Conservation (phyloP, 352 stramenopile genomes). For the Globisporangium perplexum region DNA sequence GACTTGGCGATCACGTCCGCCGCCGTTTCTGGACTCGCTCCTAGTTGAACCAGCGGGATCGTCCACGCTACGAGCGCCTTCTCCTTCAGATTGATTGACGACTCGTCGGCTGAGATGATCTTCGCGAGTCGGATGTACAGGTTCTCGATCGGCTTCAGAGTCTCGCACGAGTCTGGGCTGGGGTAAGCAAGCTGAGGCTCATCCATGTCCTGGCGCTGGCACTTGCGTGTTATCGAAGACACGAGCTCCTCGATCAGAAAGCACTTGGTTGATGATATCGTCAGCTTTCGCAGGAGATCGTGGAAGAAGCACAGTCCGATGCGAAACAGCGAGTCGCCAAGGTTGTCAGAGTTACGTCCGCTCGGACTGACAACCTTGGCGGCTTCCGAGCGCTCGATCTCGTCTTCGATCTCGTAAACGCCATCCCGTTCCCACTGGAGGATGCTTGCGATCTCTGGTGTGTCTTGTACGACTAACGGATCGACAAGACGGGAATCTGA, state of each 20-base stretch:
- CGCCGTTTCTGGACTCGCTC: conserved; percentile 1
- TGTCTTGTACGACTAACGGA: background rate
- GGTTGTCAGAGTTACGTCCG: conserved; percentile 1
- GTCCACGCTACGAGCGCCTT: conserved; percentile 39
- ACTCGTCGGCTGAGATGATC: conserved; percentile 31
- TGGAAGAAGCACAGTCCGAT: conserved; percentile 40
- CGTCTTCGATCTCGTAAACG: conserved; percentile 53
- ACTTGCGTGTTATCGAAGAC: background rate
- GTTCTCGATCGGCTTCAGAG: conserved; percentile 36
- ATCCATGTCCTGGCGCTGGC: background rate
- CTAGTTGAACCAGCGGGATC: conserved; percentile 7
- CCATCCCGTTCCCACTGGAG: conserved; percentile 34
- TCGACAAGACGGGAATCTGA: background rate
- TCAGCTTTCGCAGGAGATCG: conserved; percentile 48
- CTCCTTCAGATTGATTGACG: conserved; percentile 32
- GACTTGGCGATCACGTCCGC: conserved; percentile 13
- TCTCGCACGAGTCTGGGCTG: background rate
- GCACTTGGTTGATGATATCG: conserved; percentile 32
- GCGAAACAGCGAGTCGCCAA: conserved; percentile 17
- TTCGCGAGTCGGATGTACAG: conserved; percentile 42
- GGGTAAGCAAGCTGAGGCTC: background rate
- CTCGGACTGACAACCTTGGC: background rate
- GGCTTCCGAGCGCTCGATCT: conserved; percentile 18
- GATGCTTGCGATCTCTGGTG: conserved; percentile 15
- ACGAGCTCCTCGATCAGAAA: conserved; percentile 33